These are phyloP conservation scores for Tylopilus sp. DNA, from an alignment of 768 basidiomycete genomes.

Conservation along the genomic window DNA sequence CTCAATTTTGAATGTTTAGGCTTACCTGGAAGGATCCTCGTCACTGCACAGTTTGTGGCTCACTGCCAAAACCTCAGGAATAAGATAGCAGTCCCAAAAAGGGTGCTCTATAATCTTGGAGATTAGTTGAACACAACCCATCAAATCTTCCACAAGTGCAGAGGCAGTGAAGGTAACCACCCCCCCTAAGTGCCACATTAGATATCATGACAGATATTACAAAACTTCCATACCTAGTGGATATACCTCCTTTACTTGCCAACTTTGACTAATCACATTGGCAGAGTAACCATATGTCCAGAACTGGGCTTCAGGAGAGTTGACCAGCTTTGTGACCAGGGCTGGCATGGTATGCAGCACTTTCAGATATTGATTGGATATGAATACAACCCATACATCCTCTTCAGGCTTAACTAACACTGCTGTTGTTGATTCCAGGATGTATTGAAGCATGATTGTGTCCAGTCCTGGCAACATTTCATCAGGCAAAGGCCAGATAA, in stretches of 20 bases:
- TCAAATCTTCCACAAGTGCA: constrained; percentile 53
- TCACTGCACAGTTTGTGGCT: constrained; percentile 12
- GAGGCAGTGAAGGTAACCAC: constrained; percentile 67
- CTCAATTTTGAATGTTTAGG: neutral
- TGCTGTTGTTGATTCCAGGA: constrained; percentile 46
- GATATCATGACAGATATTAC: neutral
- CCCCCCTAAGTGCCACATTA: constrained; percentile 48
- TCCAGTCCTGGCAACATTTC: constrained; percentile 37
- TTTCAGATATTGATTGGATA: constrained; percentile 57
- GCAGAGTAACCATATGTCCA: constrained; percentile 67
- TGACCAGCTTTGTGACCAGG: constrained; percentile 44
- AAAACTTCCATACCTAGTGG: constrained; percentile 50
- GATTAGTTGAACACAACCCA: constrained; percentile 47
- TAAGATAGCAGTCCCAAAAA: constrained; percentile 64
- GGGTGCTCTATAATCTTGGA: constrained; percentile 54
- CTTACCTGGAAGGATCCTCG: constrained; percentile 12
- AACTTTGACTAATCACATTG: constrained; percentile 44
- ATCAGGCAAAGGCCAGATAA: constrained; percentile 43
- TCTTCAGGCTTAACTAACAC: constrained; percentile 34
- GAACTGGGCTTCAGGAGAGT: constrained; percentile 50
- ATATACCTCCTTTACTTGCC: constrained; percentile 67
- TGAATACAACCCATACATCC: constrained; percentile 54
- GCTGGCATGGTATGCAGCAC: constrained; percentile 47
- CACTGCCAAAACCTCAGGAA: constrained; percentile 61
- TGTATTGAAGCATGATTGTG: constrained; percentile 37